These are phyloP conservation scores for Akanthomyces muscarius DNA, from an alignment of 2,329 filamentous ascomycete species.

Conservation along the genomic window DNA sequence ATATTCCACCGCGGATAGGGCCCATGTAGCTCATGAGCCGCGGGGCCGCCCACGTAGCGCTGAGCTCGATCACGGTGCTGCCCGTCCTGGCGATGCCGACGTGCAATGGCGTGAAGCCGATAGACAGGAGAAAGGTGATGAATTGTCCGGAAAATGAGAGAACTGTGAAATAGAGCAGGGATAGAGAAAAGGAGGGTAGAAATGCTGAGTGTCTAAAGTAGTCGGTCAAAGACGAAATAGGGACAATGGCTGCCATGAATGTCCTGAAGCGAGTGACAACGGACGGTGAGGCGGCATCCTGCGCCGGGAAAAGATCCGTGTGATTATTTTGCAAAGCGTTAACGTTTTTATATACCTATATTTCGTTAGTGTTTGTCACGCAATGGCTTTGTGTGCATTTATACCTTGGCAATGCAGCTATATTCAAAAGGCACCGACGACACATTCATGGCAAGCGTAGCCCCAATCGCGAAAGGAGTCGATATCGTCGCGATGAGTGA, in stretches of 20 bases:
- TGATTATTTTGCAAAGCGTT: constrained; percentile 19
- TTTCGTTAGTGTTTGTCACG: background rate
- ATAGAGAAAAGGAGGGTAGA: constrained; percentile 55
- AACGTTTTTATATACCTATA: constrained; percentile 25
- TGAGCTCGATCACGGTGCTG: constrained; percentile 53
- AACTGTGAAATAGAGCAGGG: constrained; percentile 60
- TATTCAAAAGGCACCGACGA: background rate
- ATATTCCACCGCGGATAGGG: constrained; percentile 61
- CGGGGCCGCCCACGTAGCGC: constrained; percentile 58
- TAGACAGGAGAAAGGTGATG: constrained; percentile 58
- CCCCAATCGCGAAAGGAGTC: constrained; percentile 44
- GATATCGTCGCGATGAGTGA: constrained; percentile 48
- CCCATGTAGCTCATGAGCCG: constrained; percentile 52
- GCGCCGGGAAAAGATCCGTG: background rate
- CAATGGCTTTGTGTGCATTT: background rate
- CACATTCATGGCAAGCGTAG: constrained; percentile 46
- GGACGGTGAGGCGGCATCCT: background rate
- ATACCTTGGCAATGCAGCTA: constrained; percentile 8
- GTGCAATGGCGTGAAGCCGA: constrained; percentile 47
- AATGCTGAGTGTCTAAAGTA: constrained; percentile 55
- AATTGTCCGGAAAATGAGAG: constrained; percentile 58
- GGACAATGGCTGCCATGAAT: constrained; percentile 17
- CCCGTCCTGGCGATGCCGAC: constrained; percentile 51
- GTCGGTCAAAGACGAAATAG: constrained; percentile 24
- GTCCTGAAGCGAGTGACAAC: background rate